phyloP scores from a whole-genome alignment of 176 grass and related monocot genomes.

The Areca catechu region DNA sequence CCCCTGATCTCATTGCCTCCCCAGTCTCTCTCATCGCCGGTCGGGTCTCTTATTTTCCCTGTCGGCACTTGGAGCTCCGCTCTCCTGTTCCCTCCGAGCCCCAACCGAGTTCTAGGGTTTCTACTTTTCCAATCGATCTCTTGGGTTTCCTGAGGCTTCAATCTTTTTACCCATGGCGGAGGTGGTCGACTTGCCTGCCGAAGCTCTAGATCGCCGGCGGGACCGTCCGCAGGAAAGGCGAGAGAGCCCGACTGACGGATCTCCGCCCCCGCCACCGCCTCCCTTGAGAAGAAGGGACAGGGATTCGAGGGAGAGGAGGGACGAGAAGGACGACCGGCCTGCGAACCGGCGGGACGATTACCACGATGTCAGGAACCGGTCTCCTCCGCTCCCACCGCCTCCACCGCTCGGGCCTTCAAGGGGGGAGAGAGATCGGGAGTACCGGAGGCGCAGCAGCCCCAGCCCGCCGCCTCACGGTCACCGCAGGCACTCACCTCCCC shows the following conservation, averaged over 20 bases:
- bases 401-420: too few relatives aligned
- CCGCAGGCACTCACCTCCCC: conserved; percentile 57
- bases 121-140: not conserved
- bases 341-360: conserved; percentile 4
- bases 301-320: conserved; percentile 21
- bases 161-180: conserved; percentile 54
- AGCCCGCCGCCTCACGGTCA: conserved; percentile 6
- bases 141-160: not conserved
- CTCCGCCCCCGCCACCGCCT: conserved; percentile 40
- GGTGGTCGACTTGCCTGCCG: conserved; percentile 58
- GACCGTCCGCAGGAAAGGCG: conserved; percentile 22
- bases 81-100: too few relatives aligned
- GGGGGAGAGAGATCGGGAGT: conserved; percentile 7
- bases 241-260: conserved; percentile 43
- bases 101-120: not conserved
- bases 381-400: too few relatives aligned
- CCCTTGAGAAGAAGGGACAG: conserved; percentile 54
- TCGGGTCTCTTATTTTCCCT: too few relatives aligned
- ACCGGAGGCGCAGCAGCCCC: conserved; percentile 27
- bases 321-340: not conserved
- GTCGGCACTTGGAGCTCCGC: too few relatives aligned
- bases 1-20: too few relatives aligned
- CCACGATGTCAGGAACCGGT: not conserved
- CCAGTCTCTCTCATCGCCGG: too few relatives aligned
- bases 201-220: conserved; percentile 35